Base-by-base conservation (phyloP, 257 asterid genomes). In the Jacaranda copaia region DNA sequence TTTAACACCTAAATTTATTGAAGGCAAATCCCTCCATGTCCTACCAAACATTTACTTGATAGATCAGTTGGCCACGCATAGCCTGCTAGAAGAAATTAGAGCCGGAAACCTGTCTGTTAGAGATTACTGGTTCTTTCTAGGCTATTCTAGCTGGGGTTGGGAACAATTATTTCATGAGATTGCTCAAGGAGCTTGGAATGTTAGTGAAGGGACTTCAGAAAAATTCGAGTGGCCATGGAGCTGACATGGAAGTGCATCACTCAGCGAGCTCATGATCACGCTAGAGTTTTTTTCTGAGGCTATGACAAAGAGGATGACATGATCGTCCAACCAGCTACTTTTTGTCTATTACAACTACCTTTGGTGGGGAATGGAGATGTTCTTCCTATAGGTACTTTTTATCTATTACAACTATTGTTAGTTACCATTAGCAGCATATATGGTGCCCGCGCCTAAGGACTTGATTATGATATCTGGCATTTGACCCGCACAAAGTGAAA, bases 131-230 rank as follows among this genome's bases (percentile, higher is more conserved):
- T 93, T 95, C 87, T 89, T 95, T 81, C 45, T 88, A 68, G 97
- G 99, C 14, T 90, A 82, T 71, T 87, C 96, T 8, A 87, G 86
- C 76, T 94, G 99, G 99, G 96, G 86, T 42, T 87, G 96, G 93
- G 91, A 89, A 63, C 98, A 94, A 82, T 76, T 92, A 69, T 87
- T 87, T 84, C 73, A 83, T 62, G 99, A 92, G 85, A 89, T 94
- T 76, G 90, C 89, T 48, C 91, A 86, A 85, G 99, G 99, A 61
- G 96, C 96, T 84, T 94, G 99, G 99, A 82, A 80, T 14, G 87
- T 88, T 42, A 85, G 87, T 66, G 40, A 78, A 77, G 92, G 87
- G 3, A 67, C 79, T 38, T 12, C 51, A 71, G 91, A 90, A 48
- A 86, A 71, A 19, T 43, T 89, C 40, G 93, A 73, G 75, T 88